Evolutionary conservation across 176 grass and related monocot genomes (phyloP).

Genomic region (Oryza punctata): DNA sequence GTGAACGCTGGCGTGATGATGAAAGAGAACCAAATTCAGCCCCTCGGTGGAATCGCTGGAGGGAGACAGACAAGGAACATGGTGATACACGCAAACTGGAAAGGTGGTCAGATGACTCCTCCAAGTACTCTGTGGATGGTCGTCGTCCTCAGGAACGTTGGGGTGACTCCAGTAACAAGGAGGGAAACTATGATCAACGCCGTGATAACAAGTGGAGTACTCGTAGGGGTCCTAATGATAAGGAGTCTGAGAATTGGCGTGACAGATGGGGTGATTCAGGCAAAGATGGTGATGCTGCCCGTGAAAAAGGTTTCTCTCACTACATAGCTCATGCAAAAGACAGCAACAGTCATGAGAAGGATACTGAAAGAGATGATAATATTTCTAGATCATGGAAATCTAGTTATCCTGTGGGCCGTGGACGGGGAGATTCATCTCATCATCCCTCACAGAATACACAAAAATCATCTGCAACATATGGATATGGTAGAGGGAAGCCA

Average conservation of each 20-base stretch:
- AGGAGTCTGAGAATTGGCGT: constrained; percentile 75
- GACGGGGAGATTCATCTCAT: constrained; percentile 68
- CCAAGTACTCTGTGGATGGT: constrained; percentile 60
- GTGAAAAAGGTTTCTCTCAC: constrained; percentile 59
- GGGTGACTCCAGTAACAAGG: constrained; percentile 69
- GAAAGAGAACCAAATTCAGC: constrained; percentile 87
- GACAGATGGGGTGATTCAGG: constrained; percentile 66
- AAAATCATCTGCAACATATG: constrained; percentile 53
- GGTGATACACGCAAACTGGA: constrained; percentile 63
- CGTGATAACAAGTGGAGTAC: constrained; percentile 88
- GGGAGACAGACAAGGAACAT: constrained; percentile 76
- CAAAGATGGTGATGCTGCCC: constrained; percentile 64
- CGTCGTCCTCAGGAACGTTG: constrained; percentile 63
- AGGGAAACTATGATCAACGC: constrained; percentile 65
- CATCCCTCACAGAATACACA: constrained; percentile 44
- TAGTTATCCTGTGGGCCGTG: constrained; percentile 66
- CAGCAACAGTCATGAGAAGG: constrained; percentile 68
- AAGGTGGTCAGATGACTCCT: constrained; percentile 69
- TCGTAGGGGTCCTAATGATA: constrained; percentile 82
- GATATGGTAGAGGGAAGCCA: constrained; percentile 72
- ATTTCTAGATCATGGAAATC: constrained; percentile 85
- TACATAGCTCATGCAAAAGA: constrained; percentile 54
- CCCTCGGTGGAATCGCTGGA: constrained; percentile 70
- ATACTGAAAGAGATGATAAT: constrained; percentile 71
- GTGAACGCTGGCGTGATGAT: constrained; percentile 93